Percentiles rank a stretch among this genome's conserved stretches.
Evolutionary conservation across 768 basidiomycete genomes (phyloP).

Genomic region (Harrya chromipes): DNA sequence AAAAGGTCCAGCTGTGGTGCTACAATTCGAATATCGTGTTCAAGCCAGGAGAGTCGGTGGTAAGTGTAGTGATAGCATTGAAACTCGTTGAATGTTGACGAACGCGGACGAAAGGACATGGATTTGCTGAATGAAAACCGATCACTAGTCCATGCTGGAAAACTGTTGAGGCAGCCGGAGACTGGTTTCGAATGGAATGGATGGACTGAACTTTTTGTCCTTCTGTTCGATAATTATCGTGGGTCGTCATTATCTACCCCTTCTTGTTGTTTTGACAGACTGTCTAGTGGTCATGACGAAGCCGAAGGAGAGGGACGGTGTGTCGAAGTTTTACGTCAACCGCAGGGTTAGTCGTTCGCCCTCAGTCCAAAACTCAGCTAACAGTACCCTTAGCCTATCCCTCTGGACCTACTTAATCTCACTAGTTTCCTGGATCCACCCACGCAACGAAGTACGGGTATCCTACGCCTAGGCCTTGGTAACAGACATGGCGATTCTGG

Average conservation of each 20-base stretch:
- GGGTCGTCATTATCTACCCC: conserved; percentile 27
- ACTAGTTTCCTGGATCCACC: conserved; percentile 81
- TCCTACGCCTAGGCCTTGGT: conserved; percentile 59
- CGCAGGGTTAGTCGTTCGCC: conserved; percentile 54
- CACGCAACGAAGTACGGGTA: conserved; percentile 68
- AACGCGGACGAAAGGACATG: conserved; percentile 59
- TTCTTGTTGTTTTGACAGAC: conserved; percentile 8
- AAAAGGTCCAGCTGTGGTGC: conserved; percentile 87
- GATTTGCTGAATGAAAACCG: conserved; percentile 83
- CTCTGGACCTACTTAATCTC: conserved; percentile 83
- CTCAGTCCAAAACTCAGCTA: not conserved
- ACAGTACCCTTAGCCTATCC: conserved; percentile 66
- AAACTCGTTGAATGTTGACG: not conserved
- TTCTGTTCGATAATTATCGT: conserved; percentile 96
- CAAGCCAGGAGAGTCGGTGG: conserved; percentile 72
- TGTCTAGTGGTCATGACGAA: conserved; percentile 84
- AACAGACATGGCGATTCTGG: conserved; percentile 32
- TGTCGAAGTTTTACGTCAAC: conserved; percentile 76
- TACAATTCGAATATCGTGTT: conserved; percentile 78
- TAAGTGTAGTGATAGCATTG: conserved; percentile 24
- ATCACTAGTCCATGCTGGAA: conserved; percentile 80
- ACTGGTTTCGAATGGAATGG: conserved; percentile 84
- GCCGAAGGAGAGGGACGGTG: conserved; percentile 70
- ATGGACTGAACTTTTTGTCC: conserved; percentile 86
- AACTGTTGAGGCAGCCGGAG: conserved; percentile 83